phyloP scores from a whole-genome alignment of 2,329 filamentous ascomycete species.

The Kalmusia sp. region DNA sequence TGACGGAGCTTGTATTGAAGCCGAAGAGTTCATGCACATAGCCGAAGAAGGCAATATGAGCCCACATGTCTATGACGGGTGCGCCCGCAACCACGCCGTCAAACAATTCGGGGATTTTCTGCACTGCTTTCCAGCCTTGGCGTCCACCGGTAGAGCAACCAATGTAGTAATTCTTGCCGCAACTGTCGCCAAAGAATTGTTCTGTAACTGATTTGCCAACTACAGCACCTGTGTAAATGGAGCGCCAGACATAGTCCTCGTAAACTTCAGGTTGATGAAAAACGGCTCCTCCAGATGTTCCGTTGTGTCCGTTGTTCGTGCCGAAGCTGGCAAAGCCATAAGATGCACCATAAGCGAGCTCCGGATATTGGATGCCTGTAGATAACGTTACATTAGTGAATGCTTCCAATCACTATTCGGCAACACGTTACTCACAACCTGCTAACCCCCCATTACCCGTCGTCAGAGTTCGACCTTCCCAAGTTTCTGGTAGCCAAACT shows the following conservation, averaged over 20 bases:
- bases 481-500: slow-evolving; percentile 48
- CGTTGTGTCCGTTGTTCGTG: slow-evolving; percentile 48
- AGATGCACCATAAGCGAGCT: slow-evolving; percentile 40
- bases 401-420: neutral
- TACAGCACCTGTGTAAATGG: slow-evolving; percentile 48
- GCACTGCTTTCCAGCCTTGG: slow-evolving; percentile 45
- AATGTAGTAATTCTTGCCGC: slow-evolving; percentile 50
- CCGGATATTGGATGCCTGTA: slow-evolving; percentile 46
- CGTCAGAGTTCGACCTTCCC: slow-evolving; percentile 44
- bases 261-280: slow-evolving; percentile 53
- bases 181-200: slow-evolving; percentile 43
- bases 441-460: slow-evolving; percentile 45
- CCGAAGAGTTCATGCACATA: slow-evolving; percentile 32
- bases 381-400: neutral
- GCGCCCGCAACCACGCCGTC: slow-evolving; percentile 48
- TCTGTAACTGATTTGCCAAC: slow-evolving; percentile 47
- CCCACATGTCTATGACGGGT: slow-evolving; percentile 40
- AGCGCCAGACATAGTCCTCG: slow-evolving; percentile 54
- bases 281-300: slow-evolving; percentile 50
- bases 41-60: slow-evolving; percentile 38
- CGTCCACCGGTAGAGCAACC: slow-evolving; percentile 48
- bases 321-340: slow-evolving; percentile 45
- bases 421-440: slow-evolving; percentile 36
- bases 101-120: slow-evolving; percentile 45
- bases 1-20: slow-evolving; percentile 44